A percentile compares a stretch with the other conserved stretches of the same genome.
Evolutionary conservation across 2,329 filamentous ascomycete genomes (phyloP).

Genomic region (Sarocladium oryzae): DNA sequence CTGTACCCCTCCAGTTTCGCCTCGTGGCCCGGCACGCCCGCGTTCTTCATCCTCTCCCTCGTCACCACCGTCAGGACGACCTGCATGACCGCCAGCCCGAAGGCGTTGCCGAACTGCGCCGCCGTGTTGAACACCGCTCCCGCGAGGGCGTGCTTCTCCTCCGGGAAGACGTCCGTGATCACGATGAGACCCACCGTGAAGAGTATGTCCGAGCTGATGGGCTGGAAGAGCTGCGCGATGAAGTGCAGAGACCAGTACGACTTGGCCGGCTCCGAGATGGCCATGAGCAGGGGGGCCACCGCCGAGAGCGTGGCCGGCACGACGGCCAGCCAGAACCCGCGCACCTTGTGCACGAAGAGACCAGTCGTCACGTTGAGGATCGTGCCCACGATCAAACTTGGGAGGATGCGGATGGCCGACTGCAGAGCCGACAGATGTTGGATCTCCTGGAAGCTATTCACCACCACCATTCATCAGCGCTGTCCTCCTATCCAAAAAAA

Average conservation of each 20-base stretch:
- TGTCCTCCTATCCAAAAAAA: no score
- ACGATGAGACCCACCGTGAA: conserved; percentile 48
- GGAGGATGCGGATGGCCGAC: conserved; percentile 35
- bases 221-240: conserved; percentile 28
- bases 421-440: conserved; percentile 32
- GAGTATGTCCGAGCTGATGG: conserved; percentile 34
- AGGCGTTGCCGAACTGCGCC: conserved; percentile 41
- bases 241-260: conserved; percentile 41
- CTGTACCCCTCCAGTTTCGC: conserved; percentile 41
- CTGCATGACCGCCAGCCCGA: conserved; percentile 35
- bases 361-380: conserved; percentile 30
- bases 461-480: not conserved
- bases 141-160: conserved; percentile 46
- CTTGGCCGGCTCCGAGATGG: conserved; percentile 36
- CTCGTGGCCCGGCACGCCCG: not conserved
- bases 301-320: conserved; percentile 31
- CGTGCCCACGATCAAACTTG: conserved; percentile 30
- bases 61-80: conserved; percentile 22
- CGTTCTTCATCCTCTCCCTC: not conserved
- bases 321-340: conserved; percentile 26
- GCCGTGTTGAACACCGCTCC: conserved; percentile 52
- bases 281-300: conserved; percentile 43
- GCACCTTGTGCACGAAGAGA: conserved; percentile 29
- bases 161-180: conserved; percentile 42
- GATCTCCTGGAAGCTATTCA: conserved; percentile 33